Evolutionary conservation across 352 stramenopile genomes (phyloP).

Genomic region (Pythium aquatile): DNA sequence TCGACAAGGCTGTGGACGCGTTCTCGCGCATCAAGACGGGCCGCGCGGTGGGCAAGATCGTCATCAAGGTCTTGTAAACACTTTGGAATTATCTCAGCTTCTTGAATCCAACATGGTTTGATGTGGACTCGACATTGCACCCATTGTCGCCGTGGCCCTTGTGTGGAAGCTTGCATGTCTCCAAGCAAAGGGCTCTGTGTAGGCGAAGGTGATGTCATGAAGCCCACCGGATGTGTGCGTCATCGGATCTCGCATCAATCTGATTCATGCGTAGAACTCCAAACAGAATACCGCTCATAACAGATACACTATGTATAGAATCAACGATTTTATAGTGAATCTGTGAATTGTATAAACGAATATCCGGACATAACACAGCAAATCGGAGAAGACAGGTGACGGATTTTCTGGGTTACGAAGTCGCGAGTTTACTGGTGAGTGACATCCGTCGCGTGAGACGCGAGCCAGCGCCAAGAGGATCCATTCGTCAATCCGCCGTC

Average conservation of each 20-base stretch:
- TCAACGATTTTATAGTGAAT: too few relatives aligned
- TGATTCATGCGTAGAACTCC: too few relatives aligned
- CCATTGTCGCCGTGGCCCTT: not conserved
- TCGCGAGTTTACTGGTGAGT: not conserved
- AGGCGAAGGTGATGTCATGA: not conserved
- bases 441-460: not conserved
- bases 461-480: not conserved
- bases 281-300: too few relatives aligned
- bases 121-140: too few relatives aligned
- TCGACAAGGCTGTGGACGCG: slow-evolving; percentile 43
- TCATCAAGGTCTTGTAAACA: slow-evolving; percentile 39
- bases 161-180: too few relatives aligned
- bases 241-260: too few relatives aligned
- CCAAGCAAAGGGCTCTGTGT: too few relatives aligned
- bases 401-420: not conserved
- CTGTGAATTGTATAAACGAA: too few relatives aligned
- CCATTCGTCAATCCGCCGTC: not conserved
- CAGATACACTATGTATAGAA: too few relatives aligned
- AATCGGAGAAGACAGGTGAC: not conserved
- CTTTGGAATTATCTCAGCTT: not conserved
- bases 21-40: slow-evolving; percentile 42
- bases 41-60: slow-evolving; percentile 59
- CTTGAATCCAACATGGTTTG: not conserved
- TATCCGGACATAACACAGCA: too few relatives aligned
- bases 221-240: too few relatives aligned